phyloP scores from a whole-genome alignment of 192 early-diverging fungal genomes.

The Coemansia sp. region DNA sequence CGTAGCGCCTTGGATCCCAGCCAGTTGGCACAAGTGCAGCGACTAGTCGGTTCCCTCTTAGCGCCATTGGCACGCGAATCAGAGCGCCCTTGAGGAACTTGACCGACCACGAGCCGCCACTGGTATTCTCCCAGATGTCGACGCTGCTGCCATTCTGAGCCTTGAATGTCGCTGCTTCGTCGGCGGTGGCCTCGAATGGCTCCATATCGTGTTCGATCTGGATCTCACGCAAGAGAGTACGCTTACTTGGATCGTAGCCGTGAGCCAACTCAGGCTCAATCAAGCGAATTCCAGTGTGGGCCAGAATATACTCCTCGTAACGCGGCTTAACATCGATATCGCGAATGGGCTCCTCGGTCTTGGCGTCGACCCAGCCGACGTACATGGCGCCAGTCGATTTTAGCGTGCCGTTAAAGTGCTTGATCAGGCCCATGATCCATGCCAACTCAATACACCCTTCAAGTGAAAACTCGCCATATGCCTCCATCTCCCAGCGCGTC shows the following conservation, averaged over 20 bases:
- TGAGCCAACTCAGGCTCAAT: slow-evolving; percentile 85
- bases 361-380: slow-evolving; percentile 87
- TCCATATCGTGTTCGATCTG: slow-evolving; percentile 84
- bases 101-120: slow-evolving; percentile 76
- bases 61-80: slow-evolving; percentile 88
- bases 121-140: slow-evolving; percentile 52
- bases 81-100: slow-evolving; percentile 85
- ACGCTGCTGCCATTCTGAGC: slow-evolving; percentile 79
- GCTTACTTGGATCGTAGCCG: slow-evolving; percentile 86
- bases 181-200: slow-evolving; percentile 83
- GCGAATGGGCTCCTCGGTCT: slow-evolving; percentile 79
- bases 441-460: slow-evolving; percentile 90
- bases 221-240: slow-evolving; percentile 84
- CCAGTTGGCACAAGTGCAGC: slow-evolving; percentile 94
- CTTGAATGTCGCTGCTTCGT: slow-evolving; percentile 87
- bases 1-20: slow-evolving; percentile 86
- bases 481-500: slow-evolving; percentile 97
- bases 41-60: slow-evolving; percentile 78
- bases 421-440: slow-evolving; percentile 96
- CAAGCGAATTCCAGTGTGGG: slow-evolving; percentile 61
- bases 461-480: slow-evolving; percentile 61
- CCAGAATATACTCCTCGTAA: slow-evolving; percentile 87
- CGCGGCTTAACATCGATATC: slow-evolving; percentile 87
- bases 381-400: slow-evolving; percentile 15
- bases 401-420: slow-evolving; percentile 68